Evolutionary conservation across 1,284 basidiomycete genomes (phyloP).

Genomic region (Entoloma clypeatum): DNA sequence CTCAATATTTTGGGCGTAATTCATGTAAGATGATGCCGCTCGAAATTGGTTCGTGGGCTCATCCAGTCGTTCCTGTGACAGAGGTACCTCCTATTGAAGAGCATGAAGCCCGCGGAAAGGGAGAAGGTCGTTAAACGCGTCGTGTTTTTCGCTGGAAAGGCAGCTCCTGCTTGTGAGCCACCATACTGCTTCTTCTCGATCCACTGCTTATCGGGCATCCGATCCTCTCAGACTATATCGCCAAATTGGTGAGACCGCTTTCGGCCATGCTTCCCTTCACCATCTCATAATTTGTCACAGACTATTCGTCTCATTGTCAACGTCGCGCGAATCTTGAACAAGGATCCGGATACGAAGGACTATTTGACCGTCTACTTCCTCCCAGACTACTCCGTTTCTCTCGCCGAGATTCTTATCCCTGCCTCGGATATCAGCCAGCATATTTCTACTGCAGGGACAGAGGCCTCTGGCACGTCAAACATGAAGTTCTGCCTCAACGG

Average conservation of each 20-base stretch:
- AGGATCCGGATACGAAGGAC: conserved; percentile 81
- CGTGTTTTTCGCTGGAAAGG: conserved; percentile 89
- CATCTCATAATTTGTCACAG: conserved; percentile 28
- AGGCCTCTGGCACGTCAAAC: conserved; percentile 85
- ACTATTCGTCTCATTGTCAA: conserved; percentile 93
- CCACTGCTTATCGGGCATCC: conserved; percentile 8
- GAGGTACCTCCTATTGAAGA: conserved; percentile 82
- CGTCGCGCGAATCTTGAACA: conserved; percentile 80
- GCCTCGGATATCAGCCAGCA: conserved; percentile 91
- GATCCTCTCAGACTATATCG: conserved; percentile 58
- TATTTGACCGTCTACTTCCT: conserved; percentile 83
- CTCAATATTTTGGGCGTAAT: conserved; percentile 85
- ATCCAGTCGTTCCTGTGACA: conserved; percentile 26
- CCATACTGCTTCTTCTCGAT: background rate
- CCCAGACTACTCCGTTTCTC: conserved; percentile 84
- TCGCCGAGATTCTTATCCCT: conserved; percentile 89
- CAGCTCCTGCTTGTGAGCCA: conserved; percentile 72
- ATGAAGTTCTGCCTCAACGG: conserved; percentile 94
- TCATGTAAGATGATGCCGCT: conserved; percentile 44
- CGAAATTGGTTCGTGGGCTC: background rate
- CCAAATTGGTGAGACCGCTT: conserved; percentile 55
- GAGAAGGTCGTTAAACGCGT: conserved; percentile 79
- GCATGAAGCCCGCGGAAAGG: conserved; percentile 70
- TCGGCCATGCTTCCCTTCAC: background rate
- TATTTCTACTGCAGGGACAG: conserved; percentile 92